These are phyloP conservation scores for Monosporascus sp. DNA, from an alignment of 2,329 filamentous ascomycete species.

Conservation along the genomic window DNA sequence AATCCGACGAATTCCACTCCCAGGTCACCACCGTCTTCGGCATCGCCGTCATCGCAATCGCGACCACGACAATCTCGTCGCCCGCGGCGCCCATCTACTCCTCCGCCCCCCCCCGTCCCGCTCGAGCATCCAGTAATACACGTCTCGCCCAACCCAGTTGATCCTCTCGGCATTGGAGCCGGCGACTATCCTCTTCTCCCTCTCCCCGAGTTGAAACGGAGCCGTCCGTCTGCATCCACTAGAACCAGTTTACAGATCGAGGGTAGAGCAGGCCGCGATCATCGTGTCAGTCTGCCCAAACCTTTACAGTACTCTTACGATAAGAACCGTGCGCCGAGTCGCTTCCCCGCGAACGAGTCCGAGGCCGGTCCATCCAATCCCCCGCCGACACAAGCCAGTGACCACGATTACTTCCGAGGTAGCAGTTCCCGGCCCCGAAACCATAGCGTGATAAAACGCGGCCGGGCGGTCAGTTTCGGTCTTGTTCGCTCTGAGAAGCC, in stretches of 20 bases:
- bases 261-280: conserved; percentile 37
- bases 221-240: conserved; percentile 35
- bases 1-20: conserved; percentile 57
- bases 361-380: conserved; percentile 20
- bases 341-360: conserved; percentile 15
- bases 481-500: conserved; percentile 17
- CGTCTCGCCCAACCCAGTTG: conserved; percentile 28
- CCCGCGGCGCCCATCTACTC: conserved; percentile 46
- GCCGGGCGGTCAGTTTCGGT: conserved; percentile 24
- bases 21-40: conserved; percentile 22
- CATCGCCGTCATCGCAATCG: conserved; percentile 14
- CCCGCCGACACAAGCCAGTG: conserved; percentile 1
- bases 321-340: conserved; percentile 34
- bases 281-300: conserved; percentile 47
- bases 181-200: conserved; percentile 48
- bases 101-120: conserved; percentile 46
- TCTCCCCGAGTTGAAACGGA: conserved; percentile 44
- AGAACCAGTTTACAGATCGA: conserved; percentile 49
- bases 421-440: conserved; percentile 21
- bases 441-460: conserved; percentile 24
- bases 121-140: conserved; percentile 40
- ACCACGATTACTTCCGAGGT: conserved; percentile 10
- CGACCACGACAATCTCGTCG: conserved; percentile 20
- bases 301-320: conserved; percentile 51
- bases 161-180: conserved; percentile 32